Conservation (phyloP, 192 early-diverging fungal species). For the Lobosporangium transversale region DNA sequence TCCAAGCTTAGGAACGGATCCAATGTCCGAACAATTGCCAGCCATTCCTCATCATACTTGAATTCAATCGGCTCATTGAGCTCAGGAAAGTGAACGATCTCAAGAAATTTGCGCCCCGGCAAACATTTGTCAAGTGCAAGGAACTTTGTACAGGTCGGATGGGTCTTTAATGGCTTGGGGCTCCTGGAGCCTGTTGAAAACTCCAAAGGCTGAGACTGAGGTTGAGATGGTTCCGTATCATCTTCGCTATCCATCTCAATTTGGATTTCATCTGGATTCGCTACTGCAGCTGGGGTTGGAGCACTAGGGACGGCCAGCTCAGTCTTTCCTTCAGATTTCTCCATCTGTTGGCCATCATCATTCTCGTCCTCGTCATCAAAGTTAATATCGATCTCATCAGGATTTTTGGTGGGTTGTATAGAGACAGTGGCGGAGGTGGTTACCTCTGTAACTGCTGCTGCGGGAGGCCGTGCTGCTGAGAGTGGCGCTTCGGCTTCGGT, state of each 20-base stretch:
- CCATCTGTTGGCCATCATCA: slow-evolving; percentile 36
- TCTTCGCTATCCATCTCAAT: slow-evolving; percentile 57
- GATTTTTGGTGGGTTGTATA: slow-evolving; percentile 18
- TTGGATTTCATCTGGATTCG: slow-evolving; percentile 72
- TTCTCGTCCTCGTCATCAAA: slow-evolving; percentile 52
- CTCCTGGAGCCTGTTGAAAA: background rate
- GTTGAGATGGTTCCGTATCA: slow-evolving; percentile 27
- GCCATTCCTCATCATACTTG: slow-evolving; percentile 88
- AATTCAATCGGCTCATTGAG: slow-evolving; percentile 60
- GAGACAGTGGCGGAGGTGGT: background rate
- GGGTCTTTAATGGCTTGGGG: background rate
- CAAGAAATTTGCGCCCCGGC: slow-evolving; percentile 78
- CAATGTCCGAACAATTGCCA: slow-evolving; percentile 76
- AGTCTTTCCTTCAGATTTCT: background rate
- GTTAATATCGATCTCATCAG: slow-evolving; percentile 56
- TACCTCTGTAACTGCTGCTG: background rate
- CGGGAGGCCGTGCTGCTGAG: background rate
- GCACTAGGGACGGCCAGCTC: no score
- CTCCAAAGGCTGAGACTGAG: background rate
- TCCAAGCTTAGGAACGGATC: slow-evolving; percentile 63
- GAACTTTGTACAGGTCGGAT: slow-evolving; percentile 74
- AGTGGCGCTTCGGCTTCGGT: no score
- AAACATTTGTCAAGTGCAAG: slow-evolving; percentile 96
- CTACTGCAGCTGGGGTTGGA: background rate
- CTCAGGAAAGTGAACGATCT: slow-evolving; percentile 65